These are phyloP conservation scores for Pleurostoma richardsiae DNA, from an alignment of 2,329 filamentous ascomycete species.

Conservation along the genomic window DNA sequence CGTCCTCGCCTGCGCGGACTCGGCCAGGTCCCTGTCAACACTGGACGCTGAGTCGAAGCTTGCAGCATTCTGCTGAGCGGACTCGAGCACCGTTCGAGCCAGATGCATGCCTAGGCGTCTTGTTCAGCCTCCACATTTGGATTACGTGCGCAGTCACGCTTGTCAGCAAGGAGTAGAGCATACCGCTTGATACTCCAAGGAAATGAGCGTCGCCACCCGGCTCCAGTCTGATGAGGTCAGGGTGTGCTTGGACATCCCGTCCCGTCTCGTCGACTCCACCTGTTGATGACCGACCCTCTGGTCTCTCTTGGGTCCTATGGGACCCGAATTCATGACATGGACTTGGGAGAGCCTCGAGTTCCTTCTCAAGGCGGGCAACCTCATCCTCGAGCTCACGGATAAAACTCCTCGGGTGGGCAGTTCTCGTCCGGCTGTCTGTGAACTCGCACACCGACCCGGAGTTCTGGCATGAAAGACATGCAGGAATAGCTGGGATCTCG, in stretches of 20 bases:
- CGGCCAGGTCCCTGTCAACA: too few species aligned
- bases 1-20: too few species aligned
- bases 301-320: too few species aligned
- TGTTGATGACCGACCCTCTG: too few species aligned
- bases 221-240: constrained; percentile 7
- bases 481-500: constrained; percentile 7
- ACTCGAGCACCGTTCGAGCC: constrained; percentile 8
- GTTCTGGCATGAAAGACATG: constrained; percentile 10
- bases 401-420: constrained; percentile 4
- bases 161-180: too few species aligned
- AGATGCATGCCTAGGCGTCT: constrained; percentile 6
- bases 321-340: not conserved
- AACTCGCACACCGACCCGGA: constrained; percentile 13
- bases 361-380: constrained; percentile 5
- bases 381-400: constrained; percentile 7
- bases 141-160: too few species aligned
- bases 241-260: not conserved
- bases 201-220: constrained; percentile 8
- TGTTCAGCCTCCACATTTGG: not conserved
- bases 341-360: not conserved
- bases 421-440: constrained; percentile 11
- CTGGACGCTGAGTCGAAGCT: constrained; percentile 1
- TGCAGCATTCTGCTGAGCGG: constrained; percentile 4
- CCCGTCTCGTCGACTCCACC: too few species aligned
- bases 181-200: constrained; percentile 8